Conservation (phyloP, 1,284 basidiomycete species). For the Coniferiporia sulphurascens region DNA sequence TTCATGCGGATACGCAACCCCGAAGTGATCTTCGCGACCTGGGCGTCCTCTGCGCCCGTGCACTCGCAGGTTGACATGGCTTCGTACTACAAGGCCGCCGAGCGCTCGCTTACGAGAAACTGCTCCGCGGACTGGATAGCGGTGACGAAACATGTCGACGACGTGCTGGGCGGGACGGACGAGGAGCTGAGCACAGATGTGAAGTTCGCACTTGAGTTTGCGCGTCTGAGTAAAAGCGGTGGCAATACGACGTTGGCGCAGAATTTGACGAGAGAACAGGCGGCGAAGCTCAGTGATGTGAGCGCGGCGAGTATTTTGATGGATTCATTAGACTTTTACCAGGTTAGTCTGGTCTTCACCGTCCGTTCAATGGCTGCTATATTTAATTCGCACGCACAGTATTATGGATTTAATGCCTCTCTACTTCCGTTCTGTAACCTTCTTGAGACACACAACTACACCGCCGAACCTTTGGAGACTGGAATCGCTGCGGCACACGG, state of each 20-base stretch:
- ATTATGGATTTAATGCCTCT: conserved; percentile 42
- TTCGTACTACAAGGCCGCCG: conserved; percentile 45
- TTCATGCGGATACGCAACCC: conserved; percentile 37
- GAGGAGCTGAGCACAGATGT: conserved; percentile 31
- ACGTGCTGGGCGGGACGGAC: conserved; percentile 32
- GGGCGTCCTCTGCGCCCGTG: conserved; percentile 48
- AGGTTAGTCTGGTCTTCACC: conserved; percentile 28
- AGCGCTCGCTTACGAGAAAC: conserved; percentile 45
- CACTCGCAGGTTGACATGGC: conserved; percentile 47
- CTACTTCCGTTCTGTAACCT: conserved; percentile 45
- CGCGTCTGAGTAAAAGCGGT: conserved; percentile 37
- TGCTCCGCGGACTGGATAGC: conserved; percentile 50
- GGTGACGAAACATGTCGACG: conserved; percentile 42
- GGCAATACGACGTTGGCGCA: conserved; percentile 35
- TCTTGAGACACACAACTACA: conserved; percentile 41
- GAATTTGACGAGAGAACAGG: conserved; percentile 31
- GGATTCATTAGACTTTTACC: conserved; percentile 46
- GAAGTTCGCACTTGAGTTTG: conserved; percentile 40
- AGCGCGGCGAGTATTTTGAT: conserved; percentile 40
- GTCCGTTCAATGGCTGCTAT: no score
- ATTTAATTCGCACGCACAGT: conserved; percentile 26
- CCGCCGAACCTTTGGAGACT: conserved; percentile 31
- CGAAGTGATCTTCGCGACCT: conserved; percentile 40
- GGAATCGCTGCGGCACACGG: conserved; percentile 34
- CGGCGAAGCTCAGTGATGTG: conserved; percentile 34